Evolutionary conservation across 1,284 basidiomycete species (phyloP), one percentile per base, ranked within the genome.

Genomic region (Nidula niveotomentosa): DNA sequence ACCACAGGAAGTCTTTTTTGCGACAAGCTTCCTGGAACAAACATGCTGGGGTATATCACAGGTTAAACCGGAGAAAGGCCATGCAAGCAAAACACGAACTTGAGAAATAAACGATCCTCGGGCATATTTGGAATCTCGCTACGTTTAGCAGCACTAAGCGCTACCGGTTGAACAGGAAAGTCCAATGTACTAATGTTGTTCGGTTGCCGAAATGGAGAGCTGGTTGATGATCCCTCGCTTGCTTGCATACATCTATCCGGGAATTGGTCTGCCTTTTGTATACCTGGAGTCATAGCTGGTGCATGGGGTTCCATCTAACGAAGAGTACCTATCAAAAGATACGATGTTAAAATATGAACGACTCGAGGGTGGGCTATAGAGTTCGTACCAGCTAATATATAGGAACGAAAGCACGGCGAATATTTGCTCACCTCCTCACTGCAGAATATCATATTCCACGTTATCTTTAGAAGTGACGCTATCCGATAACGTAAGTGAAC

Each of bases 31-130:
- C 62, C 63, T 23, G 68, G 69, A 1, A 66, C 59, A 23, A 62
- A 62, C 9, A 71, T 67, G 56, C 73, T 72, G 46, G 39, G 23
- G 18, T n/a, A n/a, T 8, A 35, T 2, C n/a, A 46, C 37, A 10
- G 10, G 15, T 41, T 15, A 41, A 10, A 12, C 15, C 15, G 37
- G 15, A 41, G 12, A 10, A 41, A 10, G 37, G 37, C 15, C 15
- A 30, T 46, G 30, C 37, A 44, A 12, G 37, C 37, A 15, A 23
- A 23, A 48, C 43, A 57, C 62, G 34, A 50, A 75, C 75, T 74
- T 74, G 15, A 78, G 62, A 57, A 77, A 77, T 1, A 77, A 62
- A 58, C 74, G 76, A 58, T 77, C 75, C 56, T 78, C 76, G 8
- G 69, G 65, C 8, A 52, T 35, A 17, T 8, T 36, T 33, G 60